Conservation (phyloP, 805 yeast genomes). For the Yamadazyma scolyti region DNA sequence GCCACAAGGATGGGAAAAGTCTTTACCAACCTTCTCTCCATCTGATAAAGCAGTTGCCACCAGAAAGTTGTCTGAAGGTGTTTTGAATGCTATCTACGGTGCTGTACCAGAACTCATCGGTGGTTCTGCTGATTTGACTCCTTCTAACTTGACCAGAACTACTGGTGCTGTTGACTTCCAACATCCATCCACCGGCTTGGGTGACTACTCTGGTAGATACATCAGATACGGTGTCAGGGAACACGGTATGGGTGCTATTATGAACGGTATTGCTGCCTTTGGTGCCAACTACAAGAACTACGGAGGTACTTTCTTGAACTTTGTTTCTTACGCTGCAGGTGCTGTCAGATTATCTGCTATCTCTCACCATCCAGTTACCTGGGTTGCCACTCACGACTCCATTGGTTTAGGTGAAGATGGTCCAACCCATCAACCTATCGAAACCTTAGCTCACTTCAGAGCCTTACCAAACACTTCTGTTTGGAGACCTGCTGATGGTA, state of each 20-base stretch:
- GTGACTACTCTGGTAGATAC: conserved; percentile 88
- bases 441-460: conserved; percentile 81
- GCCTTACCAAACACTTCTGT: conserved; percentile 77
- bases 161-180: conserved; percentile 85
- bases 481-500: conserved; percentile 94
- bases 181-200: conserved; percentile 73
- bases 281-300: conserved; percentile 82
- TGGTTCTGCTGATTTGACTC: conserved; percentile 97
- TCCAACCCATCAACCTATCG: conserved; percentile 91
- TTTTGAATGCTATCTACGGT: conserved; percentile 57
- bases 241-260: conserved; percentile 98
- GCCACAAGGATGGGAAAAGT: conserved; percentile 76
- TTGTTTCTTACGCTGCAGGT: conserved; percentile 78
- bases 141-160: conserved; percentile 93
- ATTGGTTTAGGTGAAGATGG: conserved; percentile 91
- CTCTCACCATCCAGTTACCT: conserved; percentile 76
- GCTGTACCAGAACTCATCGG: conserved; percentile 85
- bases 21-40: conserved; percentile 76
- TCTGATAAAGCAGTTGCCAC: conserved; percentile 82
- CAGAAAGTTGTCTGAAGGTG: conserved; percentile 87
- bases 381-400: conserved; percentile 89
- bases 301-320: conserved; percentile 98
- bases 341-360: conserved; percentile 81
- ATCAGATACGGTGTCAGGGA: conserved; percentile 98
- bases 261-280: conserved; percentile 94